These are phyloP conservation scores for Populus nigra DNA, from an alignment of 345 rosid species.

Conservation along the genomic window DNA sequence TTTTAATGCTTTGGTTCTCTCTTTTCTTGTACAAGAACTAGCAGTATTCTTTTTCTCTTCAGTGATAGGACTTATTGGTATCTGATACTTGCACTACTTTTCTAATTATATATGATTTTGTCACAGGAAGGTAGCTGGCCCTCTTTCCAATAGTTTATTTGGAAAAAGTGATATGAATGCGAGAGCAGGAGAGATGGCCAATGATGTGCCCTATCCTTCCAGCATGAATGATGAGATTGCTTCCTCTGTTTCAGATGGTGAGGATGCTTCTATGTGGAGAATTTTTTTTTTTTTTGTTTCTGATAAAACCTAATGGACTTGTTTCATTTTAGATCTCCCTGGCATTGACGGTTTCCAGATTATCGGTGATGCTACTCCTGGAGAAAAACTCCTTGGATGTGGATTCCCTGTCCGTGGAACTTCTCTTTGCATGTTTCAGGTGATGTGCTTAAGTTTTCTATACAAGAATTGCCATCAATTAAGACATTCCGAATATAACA, in stretches of 20 bases:
- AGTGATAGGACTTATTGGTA: not conserved
- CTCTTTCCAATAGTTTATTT: conserved; percentile 23
- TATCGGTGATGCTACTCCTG: conserved; percentile 82
- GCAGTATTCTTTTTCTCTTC: not conserved
- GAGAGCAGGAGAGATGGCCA: conserved; percentile 23
- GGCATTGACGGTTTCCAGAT: conserved; percentile 92
- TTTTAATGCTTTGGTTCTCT: too few species aligned
- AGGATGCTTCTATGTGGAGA: conserved; percentile 12
- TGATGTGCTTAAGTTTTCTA: conserved; percentile 23
- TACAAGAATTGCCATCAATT: not conserved
- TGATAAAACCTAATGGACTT: conserved; percentile 26
- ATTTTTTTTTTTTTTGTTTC: not conserved
- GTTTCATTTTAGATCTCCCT: conserved; percentile 59
- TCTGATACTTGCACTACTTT: not conserved
- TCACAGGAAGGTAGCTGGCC: conserved; percentile 30
- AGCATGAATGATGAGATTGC: conserved; percentile 27
- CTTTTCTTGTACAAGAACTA: too few species aligned
- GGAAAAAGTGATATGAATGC: conserved; percentile 16
- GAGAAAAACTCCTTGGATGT: conserved; percentile 89
- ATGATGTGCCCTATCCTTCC: conserved; percentile 27
- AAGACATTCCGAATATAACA: not conserved
- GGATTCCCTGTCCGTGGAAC: conserved; percentile 91
- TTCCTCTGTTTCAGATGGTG: conserved; percentile 50
- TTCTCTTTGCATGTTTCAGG: conserved; percentile 98
- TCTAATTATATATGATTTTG: conserved; percentile 6